A percentile compares a stretch with the other conserved stretches of the same genome.
Conservation (phyloP, 371 early-diverging fungal species). For the Apophysomyces elegans region DNA sequence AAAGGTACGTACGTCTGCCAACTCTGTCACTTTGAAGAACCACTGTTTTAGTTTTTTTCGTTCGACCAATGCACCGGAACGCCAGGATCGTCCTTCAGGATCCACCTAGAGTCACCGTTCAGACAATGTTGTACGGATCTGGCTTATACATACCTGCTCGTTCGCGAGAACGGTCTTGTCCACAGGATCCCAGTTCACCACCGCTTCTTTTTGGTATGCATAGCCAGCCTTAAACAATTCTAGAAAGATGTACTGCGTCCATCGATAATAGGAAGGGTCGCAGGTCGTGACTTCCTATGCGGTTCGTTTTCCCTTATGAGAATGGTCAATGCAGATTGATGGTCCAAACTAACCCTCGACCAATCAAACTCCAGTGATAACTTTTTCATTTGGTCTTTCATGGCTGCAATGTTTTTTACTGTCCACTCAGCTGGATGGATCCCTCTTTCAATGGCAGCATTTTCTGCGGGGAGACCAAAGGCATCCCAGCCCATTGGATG, state of each 20-base stretch:
- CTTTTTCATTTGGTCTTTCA: constrained; percentile 81
- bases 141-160: constrained; percentile 72
- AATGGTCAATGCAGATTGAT: neutral
- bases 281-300: constrained; percentile 83
- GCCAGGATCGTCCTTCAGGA: constrained; percentile 85
- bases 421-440: constrained; percentile 89
- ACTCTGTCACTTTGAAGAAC: constrained; percentile 89
- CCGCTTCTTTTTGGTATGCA: constrained; percentile 86
- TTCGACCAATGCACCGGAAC: constrained; percentile 95
- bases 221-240: constrained; percentile 78
- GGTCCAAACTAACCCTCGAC: constrained; percentile 63
- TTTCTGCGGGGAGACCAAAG: constrained; percentile 99
- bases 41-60: constrained; percentile 86
- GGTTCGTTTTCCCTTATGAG: neutral
- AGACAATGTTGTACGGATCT: neutral
- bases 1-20: constrained; percentile 67
- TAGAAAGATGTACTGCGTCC: constrained; percentile 92
- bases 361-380: constrained; percentile 89
- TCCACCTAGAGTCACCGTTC: constrained; percentile 65
- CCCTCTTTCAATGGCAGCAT: constrained; percentile 92
- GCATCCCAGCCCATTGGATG: constrained; percentile 99
- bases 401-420: constrained; percentile 71
- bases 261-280: constrained; percentile 85
- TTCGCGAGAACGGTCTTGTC: constrained; percentile 95
- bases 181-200: constrained; percentile 97